Evolutionary conservation across 2,329 filamentous ascomycete genomes (phyloP).

Genomic region (Neonectria punicea): DNA sequence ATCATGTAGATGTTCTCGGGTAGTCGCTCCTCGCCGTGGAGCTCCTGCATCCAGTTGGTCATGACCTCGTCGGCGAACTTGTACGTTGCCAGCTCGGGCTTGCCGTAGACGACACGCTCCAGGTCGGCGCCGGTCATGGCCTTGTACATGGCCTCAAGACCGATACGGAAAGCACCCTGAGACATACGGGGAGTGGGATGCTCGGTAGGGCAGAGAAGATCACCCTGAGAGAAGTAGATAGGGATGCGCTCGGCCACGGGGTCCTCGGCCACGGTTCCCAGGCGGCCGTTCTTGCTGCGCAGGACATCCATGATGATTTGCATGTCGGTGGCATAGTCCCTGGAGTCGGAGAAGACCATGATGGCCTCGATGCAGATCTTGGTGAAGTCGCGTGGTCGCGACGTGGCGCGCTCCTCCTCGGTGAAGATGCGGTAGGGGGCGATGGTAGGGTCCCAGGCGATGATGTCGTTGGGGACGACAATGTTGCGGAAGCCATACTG

Average conservation of each 20-base stretch:
- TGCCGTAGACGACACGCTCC: constrained; percentile 59
- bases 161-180: constrained; percentile 86
- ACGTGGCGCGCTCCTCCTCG: constrained; percentile 69
- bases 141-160: constrained; percentile 80
- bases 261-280: constrained; percentile 70
- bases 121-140: constrained; percentile 65
- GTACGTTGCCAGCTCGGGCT: constrained; percentile 81
- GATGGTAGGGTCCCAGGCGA: constrained; percentile 75
- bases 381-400: constrained; percentile 76
- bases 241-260: constrained; percentile 65
- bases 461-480: constrained; percentile 83
- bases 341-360: constrained; percentile 90
- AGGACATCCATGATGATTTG: constrained; percentile 84
- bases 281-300: constrained; percentile 76
- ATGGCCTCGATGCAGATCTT: constrained; percentile 86
- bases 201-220: constrained; percentile 84
- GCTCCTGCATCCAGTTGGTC: constrained; percentile 77
- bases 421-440: constrained; percentile 83
- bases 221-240: constrained; percentile 86
- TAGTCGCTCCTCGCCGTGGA: constrained; percentile 76
- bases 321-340: constrained; percentile 89
- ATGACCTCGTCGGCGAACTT: constrained; percentile 72
- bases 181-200: constrained; percentile 85
- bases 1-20: constrained; percentile 87
- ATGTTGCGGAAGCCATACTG: constrained; percentile 80